phyloP scores from a whole-genome alignment of 768 basidiomycete genomes.

The Hortiboletus flavorubellus region DNA sequence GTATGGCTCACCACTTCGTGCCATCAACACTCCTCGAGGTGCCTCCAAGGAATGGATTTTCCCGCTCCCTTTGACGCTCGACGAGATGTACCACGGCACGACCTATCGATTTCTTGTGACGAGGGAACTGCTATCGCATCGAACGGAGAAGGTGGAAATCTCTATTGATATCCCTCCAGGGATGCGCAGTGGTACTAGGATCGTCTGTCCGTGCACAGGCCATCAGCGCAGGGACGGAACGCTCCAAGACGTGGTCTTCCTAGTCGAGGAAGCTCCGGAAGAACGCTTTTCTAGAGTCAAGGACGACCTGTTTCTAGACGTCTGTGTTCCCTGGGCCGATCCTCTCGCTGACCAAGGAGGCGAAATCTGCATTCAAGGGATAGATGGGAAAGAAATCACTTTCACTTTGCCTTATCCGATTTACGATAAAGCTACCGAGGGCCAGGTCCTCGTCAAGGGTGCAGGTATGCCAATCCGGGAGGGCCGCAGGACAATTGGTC shows the following conservation, averaged over 20 bases:
- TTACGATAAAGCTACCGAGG: slow-evolving; percentile 45
- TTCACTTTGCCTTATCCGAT: slow-evolving; percentile 53
- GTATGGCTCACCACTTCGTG: slow-evolving; percentile 39
- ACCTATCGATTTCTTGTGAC: slow-evolving; percentile 58
- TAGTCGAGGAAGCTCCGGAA: slow-evolving; percentile 58
- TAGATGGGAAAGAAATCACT: slow-evolving; percentile 54
- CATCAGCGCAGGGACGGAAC: slow-evolving; percentile 56
- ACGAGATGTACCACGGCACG: slow-evolving; percentile 58
- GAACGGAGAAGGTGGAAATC: slow-evolving; percentile 52
- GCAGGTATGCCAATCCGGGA: slow-evolving; percentile 69
- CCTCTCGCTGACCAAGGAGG: slow-evolving; percentile 45
- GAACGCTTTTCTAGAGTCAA: slow-evolving; percentile 53
- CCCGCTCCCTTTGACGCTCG: slow-evolving; percentile 55
- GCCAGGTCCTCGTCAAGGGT: slow-evolving; percentile 48
- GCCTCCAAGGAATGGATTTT: slow-evolving; percentile 63
- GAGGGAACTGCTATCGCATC: slow-evolving; percentile 48
- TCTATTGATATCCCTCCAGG: slow-evolving; percentile 61
- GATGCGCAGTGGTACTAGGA: slow-evolving; percentile 56
- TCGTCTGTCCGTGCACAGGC: slow-evolving; percentile 61
- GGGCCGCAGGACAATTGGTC: slow-evolving; percentile 48
- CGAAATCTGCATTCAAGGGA: slow-evolving; percentile 48
- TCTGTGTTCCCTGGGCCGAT: slow-evolving; percentile 57
- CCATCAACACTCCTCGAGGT: slow-evolving; percentile 39
- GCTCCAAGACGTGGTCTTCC: slow-evolving; percentile 64
- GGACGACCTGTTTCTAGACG: slow-evolving; percentile 53